Evolutionary conservation across 2,329 filamentous ascomycete genomes (phyloP), one percentile per base, ranked within the genome.

Genomic region (Alternaria sp.): DNA sequence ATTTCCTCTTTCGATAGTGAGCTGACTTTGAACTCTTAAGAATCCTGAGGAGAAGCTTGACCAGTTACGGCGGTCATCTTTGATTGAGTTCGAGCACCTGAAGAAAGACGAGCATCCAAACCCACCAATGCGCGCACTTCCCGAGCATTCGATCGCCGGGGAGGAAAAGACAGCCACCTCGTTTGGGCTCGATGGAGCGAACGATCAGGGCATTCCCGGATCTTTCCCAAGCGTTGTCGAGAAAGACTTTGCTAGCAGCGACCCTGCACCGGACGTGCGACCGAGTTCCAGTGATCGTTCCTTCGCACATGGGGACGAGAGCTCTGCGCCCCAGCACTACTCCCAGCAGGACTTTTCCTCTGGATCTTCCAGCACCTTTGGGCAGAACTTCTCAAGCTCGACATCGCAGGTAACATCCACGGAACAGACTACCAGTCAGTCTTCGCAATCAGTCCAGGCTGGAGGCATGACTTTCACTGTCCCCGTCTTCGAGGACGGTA

Each of bases 21-120:
- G 73, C 74, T 79, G 67, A 80, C 72, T 73, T 23, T 69, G 58
- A 62, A 57, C 30, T 68, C 45, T 66, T n/a, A 79, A 85, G 83
- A 79, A 85, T 59, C 83, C 83, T 1, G 71, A 74, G 45, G 76
- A 77, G 49, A 80, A 81, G 69, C 82, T 85, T 62, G 83, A 85
- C 62, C 71, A 82, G 63, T 79, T 85, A 11, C 81, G 83, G 46
- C 78, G 81, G 25, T 81, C 78, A 36, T 85, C 83, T 3, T 71
- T 84, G 17, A 68, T 81, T 65, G 80, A 81, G 63, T 74, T 81
- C 66, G 79, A 81, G 60, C 79, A 81, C 60, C 63, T 81, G 55
- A 80, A 74, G 62, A 70, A 73, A 26, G 75, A 76, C 8, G 65
- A 71, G 19, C 73, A 79, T 43, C 71, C 74, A 15, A 46, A 77